Conservation (phyloP, 352 stramenopile species). For the Globisporangium cystogenes region DNA sequence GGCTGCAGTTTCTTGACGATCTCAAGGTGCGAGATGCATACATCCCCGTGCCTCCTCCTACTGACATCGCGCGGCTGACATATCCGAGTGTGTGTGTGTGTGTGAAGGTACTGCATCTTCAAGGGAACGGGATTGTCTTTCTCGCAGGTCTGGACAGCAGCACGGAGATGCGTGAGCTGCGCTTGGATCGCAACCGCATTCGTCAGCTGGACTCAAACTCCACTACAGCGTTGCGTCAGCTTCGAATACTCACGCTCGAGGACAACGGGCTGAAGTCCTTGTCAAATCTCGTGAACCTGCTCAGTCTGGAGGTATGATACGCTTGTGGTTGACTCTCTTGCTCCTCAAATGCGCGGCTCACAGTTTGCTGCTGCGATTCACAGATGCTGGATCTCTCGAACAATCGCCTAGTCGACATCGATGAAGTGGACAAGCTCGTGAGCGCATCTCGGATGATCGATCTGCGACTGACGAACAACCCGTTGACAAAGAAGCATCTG, state of each 20-base stretch:
- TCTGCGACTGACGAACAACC: slow-evolving; percentile 63
- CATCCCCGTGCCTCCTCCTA: neutral
- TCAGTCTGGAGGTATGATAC: slow-evolving; percentile 53
- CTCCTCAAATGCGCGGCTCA: neutral
- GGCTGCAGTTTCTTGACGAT: slow-evolving; percentile 53
- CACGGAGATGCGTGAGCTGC: slow-evolving; percentile 59
- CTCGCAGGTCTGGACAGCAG: slow-evolving; percentile 60
- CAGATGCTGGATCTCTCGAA: slow-evolving; percentile 70
- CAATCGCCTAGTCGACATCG: slow-evolving; percentile 73
- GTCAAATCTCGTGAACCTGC: slow-evolving; percentile 56
- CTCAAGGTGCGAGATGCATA: slow-evolving; percentile 38
- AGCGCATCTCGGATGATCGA: slow-evolving; percentile 55
- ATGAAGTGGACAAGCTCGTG: slow-evolving; percentile 70
- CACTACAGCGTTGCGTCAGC: slow-evolving; percentile 34
- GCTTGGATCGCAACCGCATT: slow-evolving; percentile 81
- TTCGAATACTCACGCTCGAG: slow-evolving; percentile 64
- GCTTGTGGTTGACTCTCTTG: neutral
- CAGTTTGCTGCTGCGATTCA: neutral
- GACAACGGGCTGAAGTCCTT: slow-evolving; percentile 77
- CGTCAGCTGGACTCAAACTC: slow-evolving; percentile 64
- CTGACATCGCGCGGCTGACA: neutral
- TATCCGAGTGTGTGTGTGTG: neutral
- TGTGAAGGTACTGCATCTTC: slow-evolving; percentile 57
- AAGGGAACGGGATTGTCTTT: slow-evolving; percentile 75
- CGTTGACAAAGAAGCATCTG: slow-evolving; percentile 75